Conservation (phyloP, 768 basidiomycete species). For the Russula virescens region DNA sequence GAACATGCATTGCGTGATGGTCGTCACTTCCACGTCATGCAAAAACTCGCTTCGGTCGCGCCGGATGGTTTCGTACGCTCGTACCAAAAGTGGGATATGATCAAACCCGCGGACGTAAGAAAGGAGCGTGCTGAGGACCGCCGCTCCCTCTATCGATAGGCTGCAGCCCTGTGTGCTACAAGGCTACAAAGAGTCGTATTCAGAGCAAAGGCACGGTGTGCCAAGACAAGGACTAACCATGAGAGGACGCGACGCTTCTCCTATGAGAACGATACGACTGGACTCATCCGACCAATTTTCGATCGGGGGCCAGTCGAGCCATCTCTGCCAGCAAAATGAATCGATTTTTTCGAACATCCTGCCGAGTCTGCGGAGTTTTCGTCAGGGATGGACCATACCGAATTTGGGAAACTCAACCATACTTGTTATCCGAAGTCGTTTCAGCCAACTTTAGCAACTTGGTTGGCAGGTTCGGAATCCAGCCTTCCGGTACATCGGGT, state of each 20-base stretch:
- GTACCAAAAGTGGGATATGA: slow-evolving; percentile 16
- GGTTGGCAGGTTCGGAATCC: slow-evolving; percentile 9
- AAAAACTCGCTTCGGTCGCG: slow-evolving; percentile 17
- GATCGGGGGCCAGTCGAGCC: slow-evolving; percentile 15
- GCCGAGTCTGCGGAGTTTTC: slow-evolving; percentile 1
- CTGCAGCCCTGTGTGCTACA: slow-evolving; percentile 17
- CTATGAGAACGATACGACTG: slow-evolving; percentile 16
- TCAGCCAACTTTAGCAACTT: slow-evolving; percentile 3
- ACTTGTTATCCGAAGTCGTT: slow-evolving; percentile 13
- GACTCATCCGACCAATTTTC: slow-evolving; percentile 25
- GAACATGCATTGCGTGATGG: slow-evolving; percentile 9
- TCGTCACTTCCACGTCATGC: neutral
- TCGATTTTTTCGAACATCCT: slow-evolving; percentile 13
- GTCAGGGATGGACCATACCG: neutral
- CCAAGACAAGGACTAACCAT: slow-evolving; percentile 6
- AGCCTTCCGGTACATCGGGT: slow-evolving; percentile 19
- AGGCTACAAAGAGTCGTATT: slow-evolving; percentile 8
- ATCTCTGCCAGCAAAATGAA: slow-evolving; percentile 10
- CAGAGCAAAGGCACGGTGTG: neutral
- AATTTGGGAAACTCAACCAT: neutral
- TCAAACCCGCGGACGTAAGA: slow-evolving; percentile 18
- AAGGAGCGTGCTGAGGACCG: slow-evolving; percentile 15
- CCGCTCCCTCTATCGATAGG: slow-evolving; percentile 15
- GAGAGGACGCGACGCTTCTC: slow-evolving; percentile 21
- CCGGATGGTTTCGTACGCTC: slow-evolving; percentile 15